Percentiles rank a stretch among this genome's conserved stretches.
phyloP scores from a whole-genome alignment of 495 filamentous ascomycete genomes.

The Lasiosphaeris hirsuta region DNA sequence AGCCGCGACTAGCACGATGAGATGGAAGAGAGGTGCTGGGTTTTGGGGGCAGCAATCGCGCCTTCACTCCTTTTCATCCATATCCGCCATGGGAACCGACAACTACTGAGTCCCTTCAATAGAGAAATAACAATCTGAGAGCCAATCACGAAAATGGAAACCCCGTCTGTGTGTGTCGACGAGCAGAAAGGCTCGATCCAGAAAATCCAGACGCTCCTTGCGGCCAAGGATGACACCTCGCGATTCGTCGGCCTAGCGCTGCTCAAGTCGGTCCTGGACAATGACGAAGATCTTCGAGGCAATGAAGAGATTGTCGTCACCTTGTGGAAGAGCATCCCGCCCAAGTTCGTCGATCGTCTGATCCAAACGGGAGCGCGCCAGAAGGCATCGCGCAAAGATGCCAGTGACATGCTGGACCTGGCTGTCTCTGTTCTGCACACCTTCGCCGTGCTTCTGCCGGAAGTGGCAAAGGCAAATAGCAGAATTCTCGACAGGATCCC shows the following conservation, averaged over 20 bases:
- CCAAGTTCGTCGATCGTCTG: slow-evolving; percentile 58
- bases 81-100: too few species aligned
- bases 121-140: too few species aligned
- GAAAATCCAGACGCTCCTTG: slow-evolving; percentile 48
- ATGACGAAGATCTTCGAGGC: slow-evolving; percentile 40
- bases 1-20: too few species aligned
- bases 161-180: background rate
- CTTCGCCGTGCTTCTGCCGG: slow-evolving; percentile 52
- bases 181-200: slow-evolving; percentile 24
- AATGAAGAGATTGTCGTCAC: slow-evolving; percentile 33
- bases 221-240: slow-evolving; percentile 58
- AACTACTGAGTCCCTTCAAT: too few species aligned
- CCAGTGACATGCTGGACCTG: slow-evolving; percentile 58
- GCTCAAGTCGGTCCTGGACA: slow-evolving; percentile 58
- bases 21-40: too few species aligned
- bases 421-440: slow-evolving; percentile 58
- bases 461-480: slow-evolving; percentile 36
- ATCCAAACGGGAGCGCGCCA: slow-evolving; percentile 45
- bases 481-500: slow-evolving; percentile 49
- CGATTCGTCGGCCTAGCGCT: slow-evolving; percentile 65
- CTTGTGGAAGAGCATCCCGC: slow-evolving; percentile 55
- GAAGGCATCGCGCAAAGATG: slow-evolving; percentile 9
- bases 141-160: too few species aligned
- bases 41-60: too few species aligned
- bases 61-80: too few species aligned